These are phyloP conservation scores for Priceomyces haplophilus DNA, from an alignment of 805 yeast genomes.

Conservation along the genomic window DNA sequence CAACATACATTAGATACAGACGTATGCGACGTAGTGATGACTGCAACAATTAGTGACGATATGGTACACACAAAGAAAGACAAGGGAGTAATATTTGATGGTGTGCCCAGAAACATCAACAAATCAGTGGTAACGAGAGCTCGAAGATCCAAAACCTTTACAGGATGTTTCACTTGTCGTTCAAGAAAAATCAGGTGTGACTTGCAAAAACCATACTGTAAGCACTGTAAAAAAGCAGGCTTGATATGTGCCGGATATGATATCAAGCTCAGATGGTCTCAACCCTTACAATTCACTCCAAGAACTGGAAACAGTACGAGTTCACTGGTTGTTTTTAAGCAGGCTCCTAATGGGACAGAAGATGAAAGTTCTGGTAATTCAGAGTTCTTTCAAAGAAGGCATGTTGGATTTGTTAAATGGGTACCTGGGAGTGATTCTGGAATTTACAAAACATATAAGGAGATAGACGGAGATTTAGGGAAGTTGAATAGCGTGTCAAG, in stretches of 20 bases:
- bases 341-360: constrained; percentile 14
- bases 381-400: constrained; percentile 65
- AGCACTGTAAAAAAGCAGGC: constrained; percentile 65
- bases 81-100: not conserved
- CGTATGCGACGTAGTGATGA: not conserved
- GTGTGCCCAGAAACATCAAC: not conserved
- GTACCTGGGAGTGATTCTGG: constrained; percentile 45
- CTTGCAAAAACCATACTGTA: constrained; percentile 63
- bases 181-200: constrained; percentile 80
- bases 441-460: constrained; percentile 70
- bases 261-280: constrained; percentile 77
- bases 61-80: not conserved
- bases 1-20: too few species aligned
- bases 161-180: constrained; percentile 89
- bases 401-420: constrained; percentile 72
- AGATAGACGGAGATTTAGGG: constrained; percentile 70
- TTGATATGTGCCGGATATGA: constrained; percentile 79
- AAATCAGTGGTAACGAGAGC: constrained; percentile 4
- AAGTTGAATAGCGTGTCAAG: constrained; percentile 48
- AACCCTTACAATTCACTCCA: constrained; percentile 39
- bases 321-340: constrained; percentile 29
- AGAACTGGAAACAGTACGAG: constrained; percentile 26
- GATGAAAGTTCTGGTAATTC: constrained; percentile 11
- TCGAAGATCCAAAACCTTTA: constrained; percentile 59
- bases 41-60: not conserved